These are phyloP conservation scores for Arabis hirsuta DNA, from an alignment of 345 rosid species.

Conservation along the genomic window DNA sequence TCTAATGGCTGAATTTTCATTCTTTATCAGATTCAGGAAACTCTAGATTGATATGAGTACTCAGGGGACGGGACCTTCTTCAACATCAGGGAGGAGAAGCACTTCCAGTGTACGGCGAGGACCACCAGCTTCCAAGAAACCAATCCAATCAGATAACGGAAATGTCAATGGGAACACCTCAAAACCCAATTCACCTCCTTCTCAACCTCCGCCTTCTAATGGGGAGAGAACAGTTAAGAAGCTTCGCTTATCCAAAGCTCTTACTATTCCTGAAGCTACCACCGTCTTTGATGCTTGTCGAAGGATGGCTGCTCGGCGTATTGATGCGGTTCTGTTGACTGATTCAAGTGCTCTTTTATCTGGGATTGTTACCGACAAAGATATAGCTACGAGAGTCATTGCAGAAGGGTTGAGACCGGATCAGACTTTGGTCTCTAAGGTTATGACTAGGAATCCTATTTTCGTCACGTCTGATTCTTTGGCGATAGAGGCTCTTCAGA, in stretches of 20 bases:
- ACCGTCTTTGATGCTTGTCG: slow-evolving; percentile 88
- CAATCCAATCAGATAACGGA: slow-evolving; percentile 55
- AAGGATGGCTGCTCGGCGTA: slow-evolving; percentile 94
- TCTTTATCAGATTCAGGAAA: neutral
- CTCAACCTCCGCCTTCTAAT: slow-evolving; percentile 51
- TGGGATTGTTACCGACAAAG: slow-evolving; percentile 94
- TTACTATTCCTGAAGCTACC: slow-evolving; percentile 93
- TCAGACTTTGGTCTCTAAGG: slow-evolving; percentile 82
- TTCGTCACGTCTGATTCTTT: slow-evolving; percentile 83
- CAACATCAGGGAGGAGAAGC: slow-evolving; percentile 54
- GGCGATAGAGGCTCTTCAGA: slow-evolving; percentile 96
- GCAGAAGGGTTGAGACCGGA: slow-evolving; percentile 95
- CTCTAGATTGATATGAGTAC: slow-evolving; percentile 53
- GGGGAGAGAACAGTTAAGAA: slow-evolving; percentile 95
- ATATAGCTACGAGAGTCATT: slow-evolving; percentile 79
- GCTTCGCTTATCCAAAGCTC: slow-evolving; percentile 87
- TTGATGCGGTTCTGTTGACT: slow-evolving; percentile 85
- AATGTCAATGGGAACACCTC: slow-evolving; percentile 54
- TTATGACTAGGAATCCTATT: slow-evolving; percentile 93
- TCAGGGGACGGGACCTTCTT: slow-evolving; percentile 57
- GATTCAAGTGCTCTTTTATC: slow-evolving; percentile 91
- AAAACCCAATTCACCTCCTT: slow-evolving; percentile 76
- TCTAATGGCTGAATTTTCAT: neutral
- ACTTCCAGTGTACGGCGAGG: slow-evolving; percentile 55
- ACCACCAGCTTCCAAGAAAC: slow-evolving; percentile 55